These are phyloP conservation scores for Plenodomus tracheiphilus DNA, from an alignment of 2,329 filamentous ascomycete species.

Conservation along the genomic window DNA sequence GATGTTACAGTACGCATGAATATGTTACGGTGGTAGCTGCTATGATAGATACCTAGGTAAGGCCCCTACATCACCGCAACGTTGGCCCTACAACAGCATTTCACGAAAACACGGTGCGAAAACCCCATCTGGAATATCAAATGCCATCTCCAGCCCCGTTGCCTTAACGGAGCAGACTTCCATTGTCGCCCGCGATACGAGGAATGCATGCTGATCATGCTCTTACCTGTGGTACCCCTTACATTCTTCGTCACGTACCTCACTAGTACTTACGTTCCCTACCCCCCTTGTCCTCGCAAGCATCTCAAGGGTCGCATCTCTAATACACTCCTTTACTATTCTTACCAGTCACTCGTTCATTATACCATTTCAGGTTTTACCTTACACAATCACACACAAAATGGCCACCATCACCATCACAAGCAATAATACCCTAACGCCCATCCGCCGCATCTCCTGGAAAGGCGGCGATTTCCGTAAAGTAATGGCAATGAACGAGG, in stretches of 20 bases:
- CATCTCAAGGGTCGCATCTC: background rate
- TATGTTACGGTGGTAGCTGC: no score
- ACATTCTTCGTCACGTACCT: background rate
- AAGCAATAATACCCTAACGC: background rate
- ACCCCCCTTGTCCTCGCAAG: background rate
- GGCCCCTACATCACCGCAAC: background rate
- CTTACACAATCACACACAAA: no score
- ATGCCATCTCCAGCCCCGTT: background rate
- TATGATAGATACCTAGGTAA: no score
- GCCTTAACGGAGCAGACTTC: background rate
- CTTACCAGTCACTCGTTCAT: background rate
- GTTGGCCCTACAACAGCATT: background rate
- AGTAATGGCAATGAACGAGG: background rate
- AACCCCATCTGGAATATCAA: background rate
- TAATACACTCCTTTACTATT: background rate
- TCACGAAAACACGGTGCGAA: background rate
- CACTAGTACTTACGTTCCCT: background rate
- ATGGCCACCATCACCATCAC: background rate
- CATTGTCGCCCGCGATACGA: background rate
- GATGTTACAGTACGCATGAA: no score
- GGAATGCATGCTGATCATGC: background rate
- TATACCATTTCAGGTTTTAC: background rate
- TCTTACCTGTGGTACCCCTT: background rate
- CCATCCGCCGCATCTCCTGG: background rate
- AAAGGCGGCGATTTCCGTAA: background rate